Evolutionary conservation across 371 early-diverging fungal species (phyloP).

Genomic region (Syncephalastrum contaminatum): DNA sequence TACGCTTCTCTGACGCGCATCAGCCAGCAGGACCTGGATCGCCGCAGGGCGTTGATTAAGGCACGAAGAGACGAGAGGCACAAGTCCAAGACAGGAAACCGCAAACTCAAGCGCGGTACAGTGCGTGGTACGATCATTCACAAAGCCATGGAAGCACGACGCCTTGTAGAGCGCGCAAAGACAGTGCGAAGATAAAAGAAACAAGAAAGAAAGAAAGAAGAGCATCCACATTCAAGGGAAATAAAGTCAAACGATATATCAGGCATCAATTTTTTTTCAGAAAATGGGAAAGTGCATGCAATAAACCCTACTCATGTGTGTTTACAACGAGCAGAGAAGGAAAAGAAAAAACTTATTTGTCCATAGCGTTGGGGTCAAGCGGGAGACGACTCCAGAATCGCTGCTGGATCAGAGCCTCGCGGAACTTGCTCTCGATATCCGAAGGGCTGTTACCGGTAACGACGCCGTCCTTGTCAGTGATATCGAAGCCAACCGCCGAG

Average conservation of each 20-base stretch:
- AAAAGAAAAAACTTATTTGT: too few species aligned
- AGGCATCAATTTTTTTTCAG: too few species aligned
- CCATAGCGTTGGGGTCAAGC: slow-evolving; percentile 12
- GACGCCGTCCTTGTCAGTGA: slow-evolving; percentile 20
- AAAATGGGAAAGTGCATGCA: too few species aligned
- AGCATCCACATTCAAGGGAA: too few species aligned
- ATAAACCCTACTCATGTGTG: too few species aligned
- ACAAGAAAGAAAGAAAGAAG: too few species aligned
- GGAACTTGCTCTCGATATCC: slow-evolving; percentile 12
- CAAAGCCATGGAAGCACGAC: slow-evolving; percentile 44
- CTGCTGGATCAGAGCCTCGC: slow-evolving; percentile 23
- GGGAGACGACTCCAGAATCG: slow-evolving; percentile 37
- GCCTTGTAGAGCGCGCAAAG: slow-evolving; percentile 46
- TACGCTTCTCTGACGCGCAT: slow-evolving; percentile 50
- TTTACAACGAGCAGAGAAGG: too few species aligned
- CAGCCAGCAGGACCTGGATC: slow-evolving; percentile 55
- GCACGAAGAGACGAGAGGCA: slow-evolving; percentile 43
- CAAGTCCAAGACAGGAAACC: slow-evolving; percentile 24
- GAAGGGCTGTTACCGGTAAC: slow-evolving; percentile 5
- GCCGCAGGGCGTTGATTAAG: slow-evolving; percentile 51
- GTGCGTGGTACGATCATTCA: slow-evolving; percentile 41
- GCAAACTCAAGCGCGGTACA: slow-evolving; percentile 28
- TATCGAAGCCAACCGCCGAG: slow-evolving; percentile 8
- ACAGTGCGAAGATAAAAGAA: slow-evolving; percentile 24
- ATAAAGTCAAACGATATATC: too few species aligned